Conservation (phyloP, 2,329 filamentous ascomycete genomes). For the Arthroderma sp. region DNA sequence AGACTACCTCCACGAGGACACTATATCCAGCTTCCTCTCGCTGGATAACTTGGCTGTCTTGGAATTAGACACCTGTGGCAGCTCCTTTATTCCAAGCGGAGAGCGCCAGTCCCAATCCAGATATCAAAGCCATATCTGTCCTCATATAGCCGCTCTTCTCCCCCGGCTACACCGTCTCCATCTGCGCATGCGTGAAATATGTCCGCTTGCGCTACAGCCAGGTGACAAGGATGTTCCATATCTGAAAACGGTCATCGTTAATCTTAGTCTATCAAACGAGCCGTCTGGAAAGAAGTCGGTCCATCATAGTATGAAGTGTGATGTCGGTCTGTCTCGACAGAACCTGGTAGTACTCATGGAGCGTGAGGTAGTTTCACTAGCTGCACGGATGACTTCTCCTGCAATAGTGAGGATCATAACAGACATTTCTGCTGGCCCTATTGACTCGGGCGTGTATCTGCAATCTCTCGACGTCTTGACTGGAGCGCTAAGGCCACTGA, state of each 20-base stretch:
- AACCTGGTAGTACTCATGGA: too few species aligned
- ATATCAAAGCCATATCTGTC: not conserved
- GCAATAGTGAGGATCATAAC: not conserved
- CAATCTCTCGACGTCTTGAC: constrained; percentile 4
- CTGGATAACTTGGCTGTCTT: not conserved
- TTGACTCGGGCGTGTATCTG: not conserved
- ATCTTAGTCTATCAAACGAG: constrained; percentile 6
- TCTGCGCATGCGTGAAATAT: constrained; percentile 7
- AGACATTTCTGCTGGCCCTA: not conserved
- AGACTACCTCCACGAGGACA: not conserved
- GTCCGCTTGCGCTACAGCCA: not conserved
- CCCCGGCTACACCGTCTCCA: not conserved
- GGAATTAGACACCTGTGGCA: constrained; percentile 7
- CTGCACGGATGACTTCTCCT: not conserved
- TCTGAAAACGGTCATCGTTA: constrained; percentile 1
- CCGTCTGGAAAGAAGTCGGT: too few species aligned
- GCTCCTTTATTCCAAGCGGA: not conserved
- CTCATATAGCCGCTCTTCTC: constrained; percentile 1
- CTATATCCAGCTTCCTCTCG: not conserved
- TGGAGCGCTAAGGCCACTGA: not conserved
- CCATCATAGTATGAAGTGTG: too few species aligned
- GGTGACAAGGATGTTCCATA: not conserved
- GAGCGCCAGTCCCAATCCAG: not conserved
- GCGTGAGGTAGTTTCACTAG: not conserved
- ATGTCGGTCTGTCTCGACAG: too few species aligned